phyloP scores from a whole-genome alignment of 257 asterid species.

The Perilla frutescens region DNA sequence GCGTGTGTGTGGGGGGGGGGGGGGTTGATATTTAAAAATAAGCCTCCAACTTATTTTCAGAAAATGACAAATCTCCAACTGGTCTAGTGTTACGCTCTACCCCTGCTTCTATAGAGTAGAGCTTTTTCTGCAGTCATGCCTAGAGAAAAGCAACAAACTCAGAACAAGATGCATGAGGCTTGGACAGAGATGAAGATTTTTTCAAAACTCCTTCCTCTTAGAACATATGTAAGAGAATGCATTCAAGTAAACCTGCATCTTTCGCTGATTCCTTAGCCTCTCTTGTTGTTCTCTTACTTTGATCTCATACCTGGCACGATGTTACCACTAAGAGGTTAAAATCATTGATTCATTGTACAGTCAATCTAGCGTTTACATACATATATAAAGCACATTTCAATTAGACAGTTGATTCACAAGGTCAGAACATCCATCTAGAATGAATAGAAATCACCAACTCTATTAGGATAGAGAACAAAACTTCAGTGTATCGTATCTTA shows the following conservation, averaged over 20 bases:
- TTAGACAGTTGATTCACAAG: constrained; percentile 12
- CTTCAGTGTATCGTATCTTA: constrained; percentile 43
- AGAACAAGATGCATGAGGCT: constrained; percentile 26
- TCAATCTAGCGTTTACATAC: not conserved
- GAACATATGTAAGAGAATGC: constrained; percentile 18
- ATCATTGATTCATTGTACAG: constrained; percentile 20
- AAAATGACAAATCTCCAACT: not conserved
- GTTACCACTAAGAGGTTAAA: constrained; percentile 19
- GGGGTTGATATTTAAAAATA: too few species aligned
- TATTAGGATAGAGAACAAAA: constrained; percentile 13
- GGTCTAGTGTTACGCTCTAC: not conserved
- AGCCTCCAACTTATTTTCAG: not conserved
- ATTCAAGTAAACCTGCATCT: constrained; percentile 66
- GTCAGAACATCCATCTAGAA: constrained; percentile 28
- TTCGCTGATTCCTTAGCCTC: constrained; percentile 79
- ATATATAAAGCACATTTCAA: not conserved
- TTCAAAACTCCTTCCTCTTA: not conserved
- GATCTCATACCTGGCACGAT: constrained; percentile 84
- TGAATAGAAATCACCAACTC: constrained; percentile 27
- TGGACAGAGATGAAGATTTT: constrained; percentile 18
- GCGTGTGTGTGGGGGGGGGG: too few species aligned
- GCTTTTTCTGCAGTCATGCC: not conserved
- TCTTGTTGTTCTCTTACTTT: constrained; percentile 93
- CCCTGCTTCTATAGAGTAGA: constrained; percentile 2
- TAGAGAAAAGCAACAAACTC: constrained; percentile 19